Evolutionary conservation across 1,139 yeast species (phyloP).

Genomic region (Eremothecium cymbalariae): DNA sequence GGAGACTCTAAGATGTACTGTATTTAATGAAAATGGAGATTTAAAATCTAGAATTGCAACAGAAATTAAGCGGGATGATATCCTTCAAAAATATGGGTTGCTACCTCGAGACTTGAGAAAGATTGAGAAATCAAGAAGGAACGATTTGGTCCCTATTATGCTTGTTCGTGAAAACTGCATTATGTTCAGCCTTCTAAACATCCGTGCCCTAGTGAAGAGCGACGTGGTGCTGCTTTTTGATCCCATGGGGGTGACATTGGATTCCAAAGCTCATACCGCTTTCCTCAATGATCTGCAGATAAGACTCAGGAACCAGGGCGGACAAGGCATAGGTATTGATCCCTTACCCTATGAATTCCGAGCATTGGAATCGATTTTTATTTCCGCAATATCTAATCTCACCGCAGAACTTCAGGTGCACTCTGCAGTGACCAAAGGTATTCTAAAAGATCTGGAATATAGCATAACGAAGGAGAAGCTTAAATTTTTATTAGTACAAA

Average conservation of each 20-base stretch:
- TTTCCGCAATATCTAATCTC: slow-evolving; percentile 73
- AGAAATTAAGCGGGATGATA: slow-evolving; percentile 50
- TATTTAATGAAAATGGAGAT: slow-evolving; percentile 47
- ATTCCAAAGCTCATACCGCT: slow-evolving; percentile 28
- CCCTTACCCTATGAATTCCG: slow-evolving; percentile 62
- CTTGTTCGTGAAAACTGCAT: slow-evolving; percentile 57
- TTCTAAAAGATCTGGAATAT: slow-evolving; percentile 73
- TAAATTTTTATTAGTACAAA: slow-evolving; percentile 69
- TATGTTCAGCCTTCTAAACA: slow-evolving; percentile 55
- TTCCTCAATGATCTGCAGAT: slow-evolving; percentile 26
- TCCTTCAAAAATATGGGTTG: slow-evolving; percentile 31
- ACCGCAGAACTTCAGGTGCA: slow-evolving; percentile 81
- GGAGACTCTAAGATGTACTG: slow-evolving; percentile 43
- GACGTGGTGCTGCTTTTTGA: slow-evolving; percentile 65
- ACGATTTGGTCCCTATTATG: slow-evolving; percentile 55
- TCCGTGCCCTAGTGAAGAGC: slow-evolving; percentile 60
- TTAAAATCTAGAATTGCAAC: slow-evolving; percentile 49
- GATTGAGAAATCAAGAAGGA: slow-evolving; percentile 49
- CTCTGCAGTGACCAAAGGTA: slow-evolving; percentile 62
- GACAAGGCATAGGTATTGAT: slow-evolving; percentile 18
- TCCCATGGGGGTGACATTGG: slow-evolving; percentile 27
- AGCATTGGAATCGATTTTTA: slow-evolving; percentile 81
- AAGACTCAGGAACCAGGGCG: slow-evolving; percentile 27
- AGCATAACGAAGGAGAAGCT: slow-evolving; percentile 78
- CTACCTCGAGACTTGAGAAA: slow-evolving; percentile 39